A percentile compares a stretch with the other conserved stretches of the same genome.
phyloP scores from a whole-genome alignment of 306 rosid genomes.

The Luffa aegyptiaca region DNA sequence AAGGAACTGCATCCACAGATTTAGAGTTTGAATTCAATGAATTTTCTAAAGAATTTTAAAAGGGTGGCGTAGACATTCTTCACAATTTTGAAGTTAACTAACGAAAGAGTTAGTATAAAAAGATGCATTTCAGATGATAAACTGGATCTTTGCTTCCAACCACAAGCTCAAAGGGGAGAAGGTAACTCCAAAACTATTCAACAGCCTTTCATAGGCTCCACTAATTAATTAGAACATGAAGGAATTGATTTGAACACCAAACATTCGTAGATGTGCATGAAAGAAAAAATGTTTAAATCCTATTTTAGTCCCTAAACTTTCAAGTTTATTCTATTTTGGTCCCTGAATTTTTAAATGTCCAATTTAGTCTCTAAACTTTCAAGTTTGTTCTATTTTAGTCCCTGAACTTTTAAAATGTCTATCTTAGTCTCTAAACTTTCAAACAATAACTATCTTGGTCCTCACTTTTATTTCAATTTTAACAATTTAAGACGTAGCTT shows the following conservation, averaged over 20 bases:
- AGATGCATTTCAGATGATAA: slow-evolving; percentile 2
- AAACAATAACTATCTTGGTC: no score
- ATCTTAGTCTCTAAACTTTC: no score
- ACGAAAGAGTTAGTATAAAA: background rate
- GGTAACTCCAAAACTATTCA: background rate
- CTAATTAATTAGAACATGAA: background rate
- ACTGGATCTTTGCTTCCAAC: background rate
- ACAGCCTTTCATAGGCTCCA: background rate
- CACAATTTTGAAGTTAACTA: background rate
- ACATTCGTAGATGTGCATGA: background rate
- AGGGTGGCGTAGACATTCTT: background rate
- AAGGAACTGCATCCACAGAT: slow-evolving; percentile 53
- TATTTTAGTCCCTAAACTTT: no score
- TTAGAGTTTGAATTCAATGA: background rate
- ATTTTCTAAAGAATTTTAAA: background rate
- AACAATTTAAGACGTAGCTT: no score
- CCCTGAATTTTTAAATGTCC: no score
- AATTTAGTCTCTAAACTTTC: no score
- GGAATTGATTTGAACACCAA: background rate
- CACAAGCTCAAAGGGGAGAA: background rate
- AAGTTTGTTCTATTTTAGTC: no score
- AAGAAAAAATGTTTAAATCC: background rate
- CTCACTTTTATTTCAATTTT: no score
- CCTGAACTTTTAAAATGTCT: no score
- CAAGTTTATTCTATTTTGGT: no score